Evolutionary conservation across 2,329 filamentous ascomycete species (phyloP).

Genomic region (Exophiala viscosa): DNA sequence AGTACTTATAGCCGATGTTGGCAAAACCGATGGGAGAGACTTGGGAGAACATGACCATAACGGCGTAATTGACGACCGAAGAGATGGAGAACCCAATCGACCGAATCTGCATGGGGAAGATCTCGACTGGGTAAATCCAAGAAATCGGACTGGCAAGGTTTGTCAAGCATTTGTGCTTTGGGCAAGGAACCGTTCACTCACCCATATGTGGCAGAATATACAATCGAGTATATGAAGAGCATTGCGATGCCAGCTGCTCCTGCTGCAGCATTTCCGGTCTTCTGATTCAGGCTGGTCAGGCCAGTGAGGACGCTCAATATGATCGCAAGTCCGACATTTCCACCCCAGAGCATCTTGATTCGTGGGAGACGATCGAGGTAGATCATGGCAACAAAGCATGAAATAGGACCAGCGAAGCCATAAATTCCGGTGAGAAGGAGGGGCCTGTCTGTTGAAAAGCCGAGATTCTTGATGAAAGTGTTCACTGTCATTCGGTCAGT

Average conservation of each 20-base stretch:
- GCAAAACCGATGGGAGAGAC: constrained; percentile 31
- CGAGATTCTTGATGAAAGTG: background rate
- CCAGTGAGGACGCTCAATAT: background rate
- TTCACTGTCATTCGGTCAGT: background rate
- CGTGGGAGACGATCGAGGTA: background rate
- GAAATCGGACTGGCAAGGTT: constrained; percentile 1
- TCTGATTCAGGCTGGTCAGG: background rate
- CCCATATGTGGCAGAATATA: background rate
- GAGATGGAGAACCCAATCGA: constrained; percentile 57
- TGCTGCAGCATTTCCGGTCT: background rate
- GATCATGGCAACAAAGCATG: background rate
- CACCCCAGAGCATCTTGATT: background rate
- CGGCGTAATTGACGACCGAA: constrained; percentile 57
- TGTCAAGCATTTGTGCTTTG: background rate
- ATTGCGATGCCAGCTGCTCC: background rate
- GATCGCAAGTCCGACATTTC: background rate
- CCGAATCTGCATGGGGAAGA: constrained; percentile 64
- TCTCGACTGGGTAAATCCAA: constrained; percentile 59
- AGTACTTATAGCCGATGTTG: constrained; percentile 33
- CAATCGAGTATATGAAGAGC: background rate
- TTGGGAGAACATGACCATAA: constrained; percentile 30
- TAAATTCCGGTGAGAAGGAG: background rate
- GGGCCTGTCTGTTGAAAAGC: background rate
- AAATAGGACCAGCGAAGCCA: background rate
- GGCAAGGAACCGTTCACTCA: background rate